Base-by-base conservation (phyloP, 768 basidiomycete genomes). In the Atractiella rhizophila region DNA sequence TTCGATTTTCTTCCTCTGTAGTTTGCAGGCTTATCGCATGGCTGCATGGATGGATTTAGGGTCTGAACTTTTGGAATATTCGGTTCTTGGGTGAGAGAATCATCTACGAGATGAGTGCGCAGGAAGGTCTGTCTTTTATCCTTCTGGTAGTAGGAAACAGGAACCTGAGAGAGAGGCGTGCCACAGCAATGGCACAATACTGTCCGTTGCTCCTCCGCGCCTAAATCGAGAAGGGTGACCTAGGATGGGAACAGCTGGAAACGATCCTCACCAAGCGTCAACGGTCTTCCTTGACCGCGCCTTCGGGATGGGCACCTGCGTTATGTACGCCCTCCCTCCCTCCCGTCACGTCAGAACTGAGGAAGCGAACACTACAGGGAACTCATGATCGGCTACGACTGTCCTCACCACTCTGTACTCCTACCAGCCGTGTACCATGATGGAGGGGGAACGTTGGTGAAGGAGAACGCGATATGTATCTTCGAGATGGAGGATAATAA, bases 351-450 rank as follows among this genome's bases (percentile, higher is more conserved):
- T 20, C 16, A 21, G 19, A 5, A 11, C 19, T 30, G 6, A 19
- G 26, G 54, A 60, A 72, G 72, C 0, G 51, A 53, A 12, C 35
- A 61, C 4, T 65, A 68, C n/a, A 64, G 68, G n/a, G 65, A 71
- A 28, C 60, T 74, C 60, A 63, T 75, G n/a, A 64, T 66, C 1
- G 66, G 68, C 31, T 74, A 74, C 52, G 73, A 75, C 52, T 74
- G 73, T 48, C 73, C 73, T 4, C 57, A 65, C 44, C 70, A 73
- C 36, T 65, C 72, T 0, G 60, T 68, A 10, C 70, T 63, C 53
- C 58, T 75, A n/a, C 67, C 69, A 3, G 69, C 69, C 0, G 69
- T 68, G 6, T 68, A 68, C 0, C 65, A 66, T 50, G 58, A 63
- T n/a, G 50, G 51, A 8, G 33, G 52, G 5, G 72, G 71, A 3